Evolutionary conservation across 2,329 filamentous ascomycete species (phyloP).

Genomic region (Xylariaceae sp.): DNA sequence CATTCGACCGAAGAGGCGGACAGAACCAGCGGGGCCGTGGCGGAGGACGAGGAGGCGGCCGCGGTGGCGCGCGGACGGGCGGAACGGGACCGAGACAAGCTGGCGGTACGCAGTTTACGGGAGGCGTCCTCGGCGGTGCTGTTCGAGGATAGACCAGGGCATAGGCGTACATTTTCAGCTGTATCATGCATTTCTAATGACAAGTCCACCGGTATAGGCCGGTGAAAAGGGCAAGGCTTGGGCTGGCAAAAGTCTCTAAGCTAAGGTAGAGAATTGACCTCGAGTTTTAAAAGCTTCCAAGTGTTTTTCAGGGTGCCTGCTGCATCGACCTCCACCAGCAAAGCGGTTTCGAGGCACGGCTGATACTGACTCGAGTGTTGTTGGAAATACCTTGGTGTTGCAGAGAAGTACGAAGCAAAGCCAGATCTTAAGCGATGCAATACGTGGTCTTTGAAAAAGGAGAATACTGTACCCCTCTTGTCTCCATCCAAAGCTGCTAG

Average conservation of each 20-base stretch:
- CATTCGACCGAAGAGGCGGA: constrained; percentile 87
- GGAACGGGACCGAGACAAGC: constrained; percentile 60
- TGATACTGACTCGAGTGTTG: too few species aligned
- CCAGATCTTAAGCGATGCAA: too few species aligned
- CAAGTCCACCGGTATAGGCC: constrained; percentile 15
- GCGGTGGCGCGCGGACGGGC: constrained; percentile 35
- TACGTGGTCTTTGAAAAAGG: too few species aligned
- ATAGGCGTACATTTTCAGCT: constrained; percentile 14
- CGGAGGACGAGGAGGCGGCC: constrained; percentile 45
- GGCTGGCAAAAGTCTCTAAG: constrained; percentile 13
- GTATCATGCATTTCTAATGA: constrained; percentile 17
- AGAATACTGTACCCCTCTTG: too few species aligned
- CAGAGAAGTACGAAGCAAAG: too few species aligned
- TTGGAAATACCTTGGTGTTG: too few species aligned
- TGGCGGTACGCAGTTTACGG: constrained; percentile 72
- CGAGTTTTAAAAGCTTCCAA: too few species aligned
- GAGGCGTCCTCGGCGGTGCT: constrained; percentile 66
- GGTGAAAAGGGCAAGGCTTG: constrained; percentile 12
- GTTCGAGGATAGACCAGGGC: constrained; percentile 45
- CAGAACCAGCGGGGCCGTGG: constrained; percentile 59
- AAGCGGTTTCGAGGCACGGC: too few species aligned
- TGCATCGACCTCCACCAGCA: too few species aligned
- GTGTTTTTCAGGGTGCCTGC: too few species aligned
- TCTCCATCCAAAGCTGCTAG: too few species aligned
- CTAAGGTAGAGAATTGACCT: constrained; percentile 16